Conservation (phyloP, 306 rosid genomes). For the Trifolium fragiferum region DNA sequence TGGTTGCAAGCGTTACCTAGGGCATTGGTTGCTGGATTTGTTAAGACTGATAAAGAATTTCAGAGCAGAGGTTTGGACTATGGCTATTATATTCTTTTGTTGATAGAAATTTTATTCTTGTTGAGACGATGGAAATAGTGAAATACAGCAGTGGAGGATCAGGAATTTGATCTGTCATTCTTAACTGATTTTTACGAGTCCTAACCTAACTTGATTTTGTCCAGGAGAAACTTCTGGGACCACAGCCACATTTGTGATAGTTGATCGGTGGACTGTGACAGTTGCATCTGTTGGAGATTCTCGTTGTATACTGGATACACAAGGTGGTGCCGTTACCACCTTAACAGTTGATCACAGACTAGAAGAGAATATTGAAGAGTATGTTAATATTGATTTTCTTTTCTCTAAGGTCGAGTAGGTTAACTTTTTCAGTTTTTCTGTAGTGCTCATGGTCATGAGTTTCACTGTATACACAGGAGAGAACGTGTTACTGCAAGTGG, state of each 20-base stretch:
- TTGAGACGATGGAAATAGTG: slow-evolving; percentile 49
- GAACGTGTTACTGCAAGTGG: slow-evolving; percentile 96
- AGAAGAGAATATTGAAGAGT: slow-evolving; percentile 96
- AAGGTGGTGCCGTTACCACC: slow-evolving; percentile 78
- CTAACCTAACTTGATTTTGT: slow-evolving; percentile 26
- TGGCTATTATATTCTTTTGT: slow-evolving; percentile 11
- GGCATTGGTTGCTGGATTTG: slow-evolving; percentile 96
- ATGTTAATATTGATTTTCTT: slow-evolving; percentile 22
- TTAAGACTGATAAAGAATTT: slow-evolving; percentile 95
- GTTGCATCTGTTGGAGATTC: slow-evolving; percentile 99
- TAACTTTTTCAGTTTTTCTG: slow-evolving; percentile 27
- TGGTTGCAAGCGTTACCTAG: slow-evolving; percentile 97
- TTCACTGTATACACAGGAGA: slow-evolving; percentile 60
- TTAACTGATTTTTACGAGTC: slow-evolving; percentile 37
- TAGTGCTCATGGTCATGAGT: slow-evolving; percentile 27
- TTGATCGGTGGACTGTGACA: slow-evolving; percentile 98
- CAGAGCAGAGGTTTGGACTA: slow-evolving; percentile 76
- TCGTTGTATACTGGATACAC: slow-evolving; percentile 91
- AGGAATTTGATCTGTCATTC: slow-evolving; percentile 20
- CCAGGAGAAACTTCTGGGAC: slow-evolving; percentile 98
- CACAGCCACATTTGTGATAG: slow-evolving; percentile 89
- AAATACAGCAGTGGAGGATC: slow-evolving; percentile 52
- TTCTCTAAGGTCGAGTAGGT: slow-evolving; percentile 24
- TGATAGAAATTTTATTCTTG: background rate
- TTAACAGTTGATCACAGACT: slow-evolving; percentile 96